phyloP scores from a whole-genome alignment of 768 basidiomycete genomes.

The Cyclocybe cylindracea region DNA sequence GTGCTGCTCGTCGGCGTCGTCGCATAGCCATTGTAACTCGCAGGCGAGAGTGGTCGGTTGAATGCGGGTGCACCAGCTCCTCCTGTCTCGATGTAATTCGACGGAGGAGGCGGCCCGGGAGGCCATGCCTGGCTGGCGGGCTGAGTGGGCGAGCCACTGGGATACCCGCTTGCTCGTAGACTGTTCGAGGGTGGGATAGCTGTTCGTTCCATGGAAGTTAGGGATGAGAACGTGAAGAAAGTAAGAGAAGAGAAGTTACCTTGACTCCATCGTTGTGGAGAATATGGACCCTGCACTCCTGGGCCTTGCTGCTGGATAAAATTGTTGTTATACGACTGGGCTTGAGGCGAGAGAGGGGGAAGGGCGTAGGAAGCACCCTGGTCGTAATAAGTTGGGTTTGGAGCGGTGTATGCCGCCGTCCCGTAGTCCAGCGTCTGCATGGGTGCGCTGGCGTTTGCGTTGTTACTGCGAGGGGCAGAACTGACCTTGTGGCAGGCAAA shows the following conservation, averaged over 20 bases:
- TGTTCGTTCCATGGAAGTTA: conserved; percentile 13
- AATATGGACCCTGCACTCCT: conserved; percentile 33
- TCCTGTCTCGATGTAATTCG: conserved; percentile 21
- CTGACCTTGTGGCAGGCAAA: conserved; percentile 74
- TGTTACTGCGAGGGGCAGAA: conserved; percentile 40
- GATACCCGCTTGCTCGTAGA: conserved; percentile 30
- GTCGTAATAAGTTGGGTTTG: conserved; percentile 41
- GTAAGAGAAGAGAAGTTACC: conserved; percentile 13
- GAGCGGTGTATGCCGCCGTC: conserved; percentile 33
- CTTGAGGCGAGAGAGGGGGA: conserved; percentile 38
- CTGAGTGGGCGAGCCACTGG: conserved; percentile 21
- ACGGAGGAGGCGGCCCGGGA: conserved; percentile 17
- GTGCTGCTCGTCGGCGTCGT: conserved; percentile 32
- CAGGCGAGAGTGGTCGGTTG: conserved; percentile 27
- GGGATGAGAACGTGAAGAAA: not conserved
- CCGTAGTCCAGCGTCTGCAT: conserved; percentile 51
- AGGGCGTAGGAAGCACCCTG: conserved; percentile 40
- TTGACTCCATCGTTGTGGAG: conserved; percentile 45
- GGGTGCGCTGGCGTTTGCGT: conserved; percentile 34
- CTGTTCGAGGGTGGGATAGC: conserved; percentile 27
- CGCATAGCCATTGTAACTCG: conserved; percentile 26
- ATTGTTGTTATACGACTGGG: conserved; percentile 28
- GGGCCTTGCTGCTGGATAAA: conserved; percentile 35
- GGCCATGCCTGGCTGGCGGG: conserved; percentile 20
- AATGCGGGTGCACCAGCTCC: conserved; percentile 16